phyloP scores from a whole-genome alignment of 202 grass and related monocot genomes.

The Setaria viridis region DNA sequence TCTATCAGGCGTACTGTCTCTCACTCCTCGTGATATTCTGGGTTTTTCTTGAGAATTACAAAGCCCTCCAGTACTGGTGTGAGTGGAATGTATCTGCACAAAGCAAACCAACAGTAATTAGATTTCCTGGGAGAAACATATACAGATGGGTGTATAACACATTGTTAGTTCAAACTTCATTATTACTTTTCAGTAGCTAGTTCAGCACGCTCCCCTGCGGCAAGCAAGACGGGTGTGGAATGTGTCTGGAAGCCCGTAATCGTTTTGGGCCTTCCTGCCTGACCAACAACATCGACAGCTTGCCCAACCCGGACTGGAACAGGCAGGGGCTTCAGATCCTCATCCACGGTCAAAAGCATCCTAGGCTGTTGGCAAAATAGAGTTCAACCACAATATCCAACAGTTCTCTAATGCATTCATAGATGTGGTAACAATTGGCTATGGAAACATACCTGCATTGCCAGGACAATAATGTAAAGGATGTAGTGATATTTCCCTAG shows the following conservation, averaged over 20 bases:
- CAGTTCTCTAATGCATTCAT: background rate
- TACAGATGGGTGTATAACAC: background rate
- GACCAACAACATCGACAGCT: conserved; percentile 96
- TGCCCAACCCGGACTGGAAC: conserved; percentile 97
- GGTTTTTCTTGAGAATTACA: conserved; percentile 85
- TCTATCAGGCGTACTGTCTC: background rate
- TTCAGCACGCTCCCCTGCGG: conserved; percentile 92
- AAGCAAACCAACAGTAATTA: conserved; percentile 5
- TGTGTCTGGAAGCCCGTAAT: conserved; percentile 99
- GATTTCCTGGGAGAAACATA: background rate
- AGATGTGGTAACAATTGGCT: conserved; percentile 4
- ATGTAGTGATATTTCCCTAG: conserved; percentile 98
- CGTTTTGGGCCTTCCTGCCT: conserved; percentile 95
- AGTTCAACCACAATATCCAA: conserved; percentile 19
- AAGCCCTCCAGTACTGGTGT: conserved; percentile 72
- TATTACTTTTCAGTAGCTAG: conserved; percentile 96
- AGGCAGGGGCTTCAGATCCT: conserved; percentile 89
- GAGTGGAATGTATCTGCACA: conserved; percentile 67
- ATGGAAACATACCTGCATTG: conserved; percentile 80
- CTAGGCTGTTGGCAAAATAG: conserved; percentile 68
- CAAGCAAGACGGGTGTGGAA: conserved; percentile 93
- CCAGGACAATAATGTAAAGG: conserved; percentile 85
- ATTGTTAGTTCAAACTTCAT: background rate
- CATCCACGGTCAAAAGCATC: conserved; percentile 96
- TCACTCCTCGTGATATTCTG: conserved; percentile 77